Evolutionary conservation across 2,329 filamentous ascomycete species (phyloP), one percentile per base, ranked within the genome.

Genomic region (Cytospora leucostoma): DNA sequence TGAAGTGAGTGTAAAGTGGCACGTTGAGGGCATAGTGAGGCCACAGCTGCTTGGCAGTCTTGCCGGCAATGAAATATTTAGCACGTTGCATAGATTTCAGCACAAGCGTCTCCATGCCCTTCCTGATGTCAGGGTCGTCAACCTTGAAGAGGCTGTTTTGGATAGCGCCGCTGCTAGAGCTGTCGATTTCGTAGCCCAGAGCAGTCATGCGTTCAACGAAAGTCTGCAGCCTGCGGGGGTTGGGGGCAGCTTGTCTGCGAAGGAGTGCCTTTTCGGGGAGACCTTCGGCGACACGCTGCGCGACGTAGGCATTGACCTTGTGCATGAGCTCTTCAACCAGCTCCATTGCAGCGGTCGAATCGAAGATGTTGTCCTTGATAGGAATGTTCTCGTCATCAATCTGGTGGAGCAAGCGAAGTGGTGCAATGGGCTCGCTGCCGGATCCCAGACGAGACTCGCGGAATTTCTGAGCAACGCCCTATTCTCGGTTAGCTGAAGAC

Each of bases 301-400:
- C 95, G 66, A 99, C 90, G 73, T 92, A 90, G 55, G 87, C 84
- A 74, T 99, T 98, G 64, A 92, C 91, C 81, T 96, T 96, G 82
- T 97, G 91, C 79, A 92, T 89, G 59, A 99, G 82, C 79, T 99
- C 95, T 76, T 99, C 95, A 52, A 97, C 92, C 67, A 98, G 86
- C 78, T 98, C 94, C 67, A 96, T 92, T 3, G 93, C 92, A 11
- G 89, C 83, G 13, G 92, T 92, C 35, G 92, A 94, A 75, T 97
- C 89, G 72, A 98, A 99, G 68, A 99, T 91, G 79, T 98, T 99
- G 74, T 92, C 87, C 79, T 97, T 93, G 49, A 98, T 93, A 2
- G 94, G 95, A 59, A 97, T 92, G 75, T 98, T 98, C 82, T 99
- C 95, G 70, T 99, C 95, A 70, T 99, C 95, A 49, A 98, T 84